Evolutionary conservation across 148 eudicot species (phyloP), one percentile per base, ranked within the genome.

Genomic region (Silene uniflora): DNA sequence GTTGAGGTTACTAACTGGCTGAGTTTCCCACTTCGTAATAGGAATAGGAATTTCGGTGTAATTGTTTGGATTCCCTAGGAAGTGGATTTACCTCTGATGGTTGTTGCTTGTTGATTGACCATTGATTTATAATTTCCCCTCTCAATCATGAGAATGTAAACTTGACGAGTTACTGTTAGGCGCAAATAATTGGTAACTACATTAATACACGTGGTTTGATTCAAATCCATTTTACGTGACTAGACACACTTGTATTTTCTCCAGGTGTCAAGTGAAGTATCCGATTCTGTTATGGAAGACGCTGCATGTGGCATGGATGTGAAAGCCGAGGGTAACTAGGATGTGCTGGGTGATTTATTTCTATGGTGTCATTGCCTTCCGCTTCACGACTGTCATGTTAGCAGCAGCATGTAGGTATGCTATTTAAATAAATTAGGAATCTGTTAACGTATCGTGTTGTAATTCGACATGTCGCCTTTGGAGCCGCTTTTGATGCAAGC

Each of bases 401-500:
- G 39, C 39, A 35, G 39, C 35, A 63, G 67, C 9, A 11, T 27
- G 67, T 63, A 24, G 18, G 0, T 63, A 63, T 24, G 18, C 35
- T 25, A 4, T 4, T 12, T 61, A 61, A 61, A 61, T 1, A 21
- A 61, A 10, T 61, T 19, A 24, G 24, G 39, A 24, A 3, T 2
- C 25, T 12, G 18, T 25, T 27, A 1, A 27, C 1, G 29, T 27
- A 27, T 25, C 32, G 14, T 63, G 35, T 22, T 63, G 18, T 63
- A 27, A 35, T 24, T 63, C 6, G 39, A 1, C 63, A 21, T 60
- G 8, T 63, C 67, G 67, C 39, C 1, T 63, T 32, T 24, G 18
- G 27, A 63, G 67, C 67, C 11, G 67, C 67, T 63, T 63, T 63
- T 63, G 67, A 63, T 27, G 18, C 39, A 62, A 23, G 66, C 32